A percentile compares a stretch with the other conserved stretches of the same genome.
These are phyloP conservation scores for Ciborinia camelliae DNA, from an alignment of 2,329 filamentous ascomycete genomes.

Conservation along the genomic window DNA sequence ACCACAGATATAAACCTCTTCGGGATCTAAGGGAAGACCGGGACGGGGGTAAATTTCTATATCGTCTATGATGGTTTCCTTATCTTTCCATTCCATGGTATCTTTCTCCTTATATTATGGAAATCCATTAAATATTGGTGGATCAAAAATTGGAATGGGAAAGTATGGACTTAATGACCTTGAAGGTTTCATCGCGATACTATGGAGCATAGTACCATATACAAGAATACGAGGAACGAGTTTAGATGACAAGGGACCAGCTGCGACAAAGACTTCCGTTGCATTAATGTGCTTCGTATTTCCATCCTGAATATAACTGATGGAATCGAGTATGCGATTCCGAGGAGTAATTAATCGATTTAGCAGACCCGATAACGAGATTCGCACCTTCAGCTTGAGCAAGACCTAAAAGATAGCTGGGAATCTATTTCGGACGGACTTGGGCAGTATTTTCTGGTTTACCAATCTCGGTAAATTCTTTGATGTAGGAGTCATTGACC, in stretches of 20 bases:
- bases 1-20: slow-evolving; percentile 3
- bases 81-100: not conserved
- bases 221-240: not conserved
- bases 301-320: not conserved
- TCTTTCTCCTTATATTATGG: not conserved
- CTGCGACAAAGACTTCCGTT: not conserved
- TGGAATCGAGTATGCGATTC: not conserved
- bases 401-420: not conserved
- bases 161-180: not conserved
- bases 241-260: slow-evolving; percentile 10
- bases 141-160: not conserved
- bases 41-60: slow-evolving; percentile 8
- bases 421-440: not conserved
- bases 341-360: slow-evolving; percentile 1
- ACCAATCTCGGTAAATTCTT: not conserved
- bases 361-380: not conserved
- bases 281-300: not conserved
- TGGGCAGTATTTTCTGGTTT: not conserved
- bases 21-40: not conserved
- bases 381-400: not conserved
- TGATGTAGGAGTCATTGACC: not conserved
- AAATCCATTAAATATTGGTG: not conserved
- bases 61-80: not conserved
- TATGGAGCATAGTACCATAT: slow-evolving; percentile 7
- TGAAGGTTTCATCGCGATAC: slow-evolving; percentile 2